A percentile compares a stretch with the other conserved stretches of the same genome.
phyloP scores from a whole-genome alignment of 345 rosid genomes.

The Trapa bicornis region DNA sequence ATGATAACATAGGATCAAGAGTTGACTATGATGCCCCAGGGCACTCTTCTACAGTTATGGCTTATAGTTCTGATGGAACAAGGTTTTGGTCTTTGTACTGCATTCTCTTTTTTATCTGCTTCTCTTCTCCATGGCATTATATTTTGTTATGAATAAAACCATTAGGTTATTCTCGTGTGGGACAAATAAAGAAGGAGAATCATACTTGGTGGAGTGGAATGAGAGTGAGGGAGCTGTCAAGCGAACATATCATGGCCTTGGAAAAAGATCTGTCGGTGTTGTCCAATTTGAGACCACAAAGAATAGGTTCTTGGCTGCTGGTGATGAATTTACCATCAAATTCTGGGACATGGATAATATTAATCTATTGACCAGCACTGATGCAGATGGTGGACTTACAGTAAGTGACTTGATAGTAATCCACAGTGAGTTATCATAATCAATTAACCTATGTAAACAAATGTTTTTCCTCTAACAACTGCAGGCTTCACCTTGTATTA shows the following conservation, averaged over 20 bases:
- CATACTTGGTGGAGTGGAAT: conserved; percentile 58
- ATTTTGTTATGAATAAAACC: not conserved
- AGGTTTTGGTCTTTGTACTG: conserved; percentile 29
- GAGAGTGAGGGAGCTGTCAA: conserved; percentile 57
- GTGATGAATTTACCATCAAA: conserved; percentile 49
- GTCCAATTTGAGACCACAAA: conserved; percentile 58
- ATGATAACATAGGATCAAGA: conserved; percentile 66
- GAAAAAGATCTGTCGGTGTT: conserved; percentile 43
- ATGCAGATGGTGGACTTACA: conserved; percentile 19
- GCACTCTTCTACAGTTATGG: conserved; percentile 61
- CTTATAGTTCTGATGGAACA: conserved; percentile 77
- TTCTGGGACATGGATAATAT: conserved; percentile 61
- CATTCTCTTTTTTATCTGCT: not conserved
- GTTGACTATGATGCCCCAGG: conserved; percentile 92
- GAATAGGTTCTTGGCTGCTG: conserved; percentile 53
- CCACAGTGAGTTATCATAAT: too few relatives aligned
- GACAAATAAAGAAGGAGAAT: conserved; percentile 59
- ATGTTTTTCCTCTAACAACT: conserved; percentile 12
- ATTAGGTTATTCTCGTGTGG: conserved; percentile 62
- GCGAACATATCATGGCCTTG: conserved; percentile 42
- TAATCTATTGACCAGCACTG: conserved; percentile 28
- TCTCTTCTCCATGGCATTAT: conserved; percentile 1
- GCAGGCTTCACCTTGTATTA: conserved; percentile 73
- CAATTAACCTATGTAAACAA: too few relatives aligned
- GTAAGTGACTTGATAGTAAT: too few relatives aligned